phyloP scores from a whole-genome alignment of 768 basidiomycete species.

The Xerocomus spinulosus region DNA sequence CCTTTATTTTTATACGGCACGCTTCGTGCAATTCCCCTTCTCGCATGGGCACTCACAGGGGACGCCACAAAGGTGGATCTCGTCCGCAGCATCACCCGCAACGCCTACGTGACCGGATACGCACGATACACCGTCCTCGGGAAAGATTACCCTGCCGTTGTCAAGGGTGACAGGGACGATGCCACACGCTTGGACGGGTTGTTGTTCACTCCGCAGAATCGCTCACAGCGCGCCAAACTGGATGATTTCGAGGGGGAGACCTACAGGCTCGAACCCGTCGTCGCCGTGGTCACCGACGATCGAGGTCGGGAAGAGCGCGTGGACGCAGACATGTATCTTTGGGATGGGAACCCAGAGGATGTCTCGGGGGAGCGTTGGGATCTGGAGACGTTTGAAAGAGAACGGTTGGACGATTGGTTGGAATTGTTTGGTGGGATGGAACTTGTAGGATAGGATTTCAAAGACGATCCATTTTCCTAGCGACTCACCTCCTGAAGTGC shows the following conservation, averaged over 20 bases:
- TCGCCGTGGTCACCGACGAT: neutral
- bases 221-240: neutral
- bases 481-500: too few relatives aligned
- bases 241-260: neutral
- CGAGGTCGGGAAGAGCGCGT: neutral
- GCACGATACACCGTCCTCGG: neutral
- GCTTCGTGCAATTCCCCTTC: neutral
- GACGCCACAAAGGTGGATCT: neutral
- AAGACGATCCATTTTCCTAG: too few relatives aligned
- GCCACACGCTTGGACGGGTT: neutral
- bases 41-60: neutral
- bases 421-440: too few relatives aligned
- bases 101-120: neutral
- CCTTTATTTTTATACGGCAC: too few relatives aligned
- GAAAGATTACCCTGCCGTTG: neutral
- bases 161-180: neutral
- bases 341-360: too few relatives aligned
- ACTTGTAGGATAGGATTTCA: neutral
- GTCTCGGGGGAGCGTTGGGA: neutral
- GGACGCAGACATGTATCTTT: neutral
- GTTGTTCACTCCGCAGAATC: neutral
- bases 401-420: too few relatives aligned
- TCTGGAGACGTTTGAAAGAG: neutral
- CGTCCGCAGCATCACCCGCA: neutral
- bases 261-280: neutral